These are phyloP conservation scores for Leccinum subtestaceum DNA, from an alignment of 768 basidiomycete genomes.

Conservation along the genomic window DNA sequence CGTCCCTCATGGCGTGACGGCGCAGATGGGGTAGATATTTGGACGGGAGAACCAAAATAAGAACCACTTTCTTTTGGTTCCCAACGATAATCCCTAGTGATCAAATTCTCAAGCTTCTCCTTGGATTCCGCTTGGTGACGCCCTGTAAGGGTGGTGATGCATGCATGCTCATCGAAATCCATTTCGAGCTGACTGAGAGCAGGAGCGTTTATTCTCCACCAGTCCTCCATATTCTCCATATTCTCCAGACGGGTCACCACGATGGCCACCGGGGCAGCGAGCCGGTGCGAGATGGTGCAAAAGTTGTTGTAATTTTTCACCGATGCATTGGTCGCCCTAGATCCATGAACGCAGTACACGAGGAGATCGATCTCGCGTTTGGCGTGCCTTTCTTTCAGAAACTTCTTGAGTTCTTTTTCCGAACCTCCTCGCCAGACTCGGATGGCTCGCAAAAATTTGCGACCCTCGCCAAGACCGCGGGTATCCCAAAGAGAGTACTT, in stretches of 20 bases:
- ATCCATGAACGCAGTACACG: constrained; percentile 36
- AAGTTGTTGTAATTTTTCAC: constrained; percentile 35
- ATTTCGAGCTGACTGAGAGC: constrained; percentile 27
- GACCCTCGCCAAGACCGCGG: constrained; percentile 35
- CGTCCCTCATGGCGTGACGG: neutral
- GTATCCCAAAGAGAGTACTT: constrained; percentile 35
- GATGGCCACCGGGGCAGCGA: constrained; percentile 37
- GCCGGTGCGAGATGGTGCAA: constrained; percentile 34
- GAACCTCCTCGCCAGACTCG: constrained; percentile 2
- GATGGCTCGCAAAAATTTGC: constrained; percentile 8
- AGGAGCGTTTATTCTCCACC: constrained; percentile 32
- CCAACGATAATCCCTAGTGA: constrained; percentile 13
- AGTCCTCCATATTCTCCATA: constrained; percentile 21
- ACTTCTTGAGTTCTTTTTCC: constrained; percentile 17
- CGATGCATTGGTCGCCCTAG: constrained; percentile 30
- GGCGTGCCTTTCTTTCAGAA: constrained; percentile 21
- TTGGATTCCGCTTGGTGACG: constrained; percentile 12
- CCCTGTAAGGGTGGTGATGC: constrained; percentile 32
- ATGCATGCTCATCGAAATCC: constrained; percentile 37
- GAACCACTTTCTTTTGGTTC: neutral
- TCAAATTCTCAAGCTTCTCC: constrained; percentile 11
- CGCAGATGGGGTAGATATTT: neutral
- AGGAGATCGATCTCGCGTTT: constrained; percentile 37
- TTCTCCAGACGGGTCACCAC: constrained; percentile 35
- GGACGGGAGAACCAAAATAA: constrained; percentile 13